Base-by-base conservation (phyloP, 2,329 filamentous ascomycete species). In the Colletotrichum sp. region DNA sequence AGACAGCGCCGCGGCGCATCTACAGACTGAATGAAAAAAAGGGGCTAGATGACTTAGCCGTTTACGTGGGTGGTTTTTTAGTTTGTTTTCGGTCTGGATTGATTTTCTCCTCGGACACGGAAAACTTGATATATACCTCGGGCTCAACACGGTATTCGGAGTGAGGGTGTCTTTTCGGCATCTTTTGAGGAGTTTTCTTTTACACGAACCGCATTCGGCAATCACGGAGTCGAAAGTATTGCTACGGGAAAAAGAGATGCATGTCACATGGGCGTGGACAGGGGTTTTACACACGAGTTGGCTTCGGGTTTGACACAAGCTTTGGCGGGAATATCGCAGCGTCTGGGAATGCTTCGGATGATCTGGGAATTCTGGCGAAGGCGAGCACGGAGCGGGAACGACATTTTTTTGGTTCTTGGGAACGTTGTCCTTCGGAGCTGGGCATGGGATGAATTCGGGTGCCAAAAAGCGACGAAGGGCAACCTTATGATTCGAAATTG, bases 101-200 rank as follows among this genome's bases (percentile, higher is more conserved):
- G 72, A 61, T 25, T 55, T 55, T 76, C 74, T 72, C 74, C 68
- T 75, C 75, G 75, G 75, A 62, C 71, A 72, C 66, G 75, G 69
- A 75, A 72, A 76, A 76, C 69, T 59, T 66, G 77, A 76, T 70
- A 77, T 77, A 78, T 78, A 78, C 76, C 75, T 77, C 34, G 72
- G 71, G 62, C 68, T 72, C 76, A 63, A 74, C 59, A 72, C 69
- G 77, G 72, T 70, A 73, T 52, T 71, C 61, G 77, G 75, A 75
- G 77, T 77, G 72, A 76, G 64, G 77, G 75, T 77, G 72, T 75
- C 69, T 52, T 70, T 71, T 55, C 29, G 76, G 71, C 77, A 78
- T 76, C 69, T 74, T 57, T 64, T 66, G 67, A 61, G 77, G 77
- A 78, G 77, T 78, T 78, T 76, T 62, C 32, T 72, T 39, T 39